These are phyloP conservation scores for Fusarium beomiforme DNA, from an alignment of 2,329 filamentous ascomycete genomes.

Conservation along the genomic window DNA sequence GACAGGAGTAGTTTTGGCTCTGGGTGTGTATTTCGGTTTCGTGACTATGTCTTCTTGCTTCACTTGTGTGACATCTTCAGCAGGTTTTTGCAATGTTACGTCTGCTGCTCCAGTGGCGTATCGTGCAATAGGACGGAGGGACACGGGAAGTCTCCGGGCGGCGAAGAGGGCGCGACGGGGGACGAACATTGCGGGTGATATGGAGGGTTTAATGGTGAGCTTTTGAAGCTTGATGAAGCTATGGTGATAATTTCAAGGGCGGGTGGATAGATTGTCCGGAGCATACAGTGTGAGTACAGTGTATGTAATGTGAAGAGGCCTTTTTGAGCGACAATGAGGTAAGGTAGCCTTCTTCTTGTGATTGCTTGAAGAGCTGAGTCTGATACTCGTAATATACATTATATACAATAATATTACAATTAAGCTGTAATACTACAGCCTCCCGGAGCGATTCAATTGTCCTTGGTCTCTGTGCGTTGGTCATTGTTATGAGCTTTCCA, in stretches of 20 bases:
- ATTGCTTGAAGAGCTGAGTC: not conserved
- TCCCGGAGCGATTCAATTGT: slow-evolving; percentile 53
- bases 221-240: not conserved
- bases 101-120: slow-evolving; percentile 40
- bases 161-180: slow-evolving; percentile 37
- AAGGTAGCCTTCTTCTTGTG: not conserved
- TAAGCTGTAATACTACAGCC: not conserved
- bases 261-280: slow-evolving; percentile 32
- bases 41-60: slow-evolving; percentile 21
- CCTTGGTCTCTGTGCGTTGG: slow-evolving; percentile 79
- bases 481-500: slow-evolving; percentile 94
- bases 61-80: slow-evolving; percentile 17
- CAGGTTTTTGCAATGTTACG: slow-evolving; percentile 22
- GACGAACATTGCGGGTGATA: slow-evolving; percentile 41
- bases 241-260: slow-evolving; percentile 21
- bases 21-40: slow-evolving; percentile 1
- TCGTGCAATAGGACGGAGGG: slow-evolving; percentile 33
- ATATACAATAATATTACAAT: not conserved
- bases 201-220: not conserved
- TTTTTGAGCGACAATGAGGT: not conserved
- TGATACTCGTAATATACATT: not conserved
- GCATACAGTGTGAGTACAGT: slow-evolving; percentile 14
- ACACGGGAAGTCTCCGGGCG: slow-evolving; percentile 28
- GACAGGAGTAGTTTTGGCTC: not conserved
- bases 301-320: slow-evolving; percentile 15